Conservation (phyloP, 257 asterid genomes). For the Capsicum rhomboideum region DNA sequence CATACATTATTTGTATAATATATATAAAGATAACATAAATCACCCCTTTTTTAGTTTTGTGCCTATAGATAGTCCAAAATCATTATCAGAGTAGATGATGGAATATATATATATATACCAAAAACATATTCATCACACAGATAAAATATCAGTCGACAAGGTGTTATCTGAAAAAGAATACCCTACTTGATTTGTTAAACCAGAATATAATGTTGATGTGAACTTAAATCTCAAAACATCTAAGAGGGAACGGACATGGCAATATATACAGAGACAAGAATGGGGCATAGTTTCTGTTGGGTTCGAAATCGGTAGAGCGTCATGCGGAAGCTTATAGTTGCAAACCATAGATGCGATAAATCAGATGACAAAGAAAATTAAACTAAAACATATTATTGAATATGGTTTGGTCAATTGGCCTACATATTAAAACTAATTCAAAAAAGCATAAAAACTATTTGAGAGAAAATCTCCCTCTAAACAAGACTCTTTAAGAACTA, state of each 20-base stretch:
- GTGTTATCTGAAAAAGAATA: not conserved
- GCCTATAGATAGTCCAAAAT: conserved; percentile 1
- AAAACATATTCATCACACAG: not conserved
- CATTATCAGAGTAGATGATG: not conserved
- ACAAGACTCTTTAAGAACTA: no score
- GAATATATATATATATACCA: not conserved
- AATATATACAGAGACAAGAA: not conserved
- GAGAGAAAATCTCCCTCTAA: no score
- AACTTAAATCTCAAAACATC: conserved; percentile 1
- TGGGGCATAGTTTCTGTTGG: not conserved
- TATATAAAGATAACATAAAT: not conserved
- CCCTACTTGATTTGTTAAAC: not conserved
- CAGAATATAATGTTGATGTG: not conserved
- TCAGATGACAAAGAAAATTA: no score
- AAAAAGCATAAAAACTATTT: no score
- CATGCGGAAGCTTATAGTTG: no score
- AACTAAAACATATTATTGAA: no score
- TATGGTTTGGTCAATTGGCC: no score
- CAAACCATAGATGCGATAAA: no score
- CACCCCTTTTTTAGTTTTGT: not conserved
- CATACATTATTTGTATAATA: not conserved
- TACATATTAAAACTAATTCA: no score
- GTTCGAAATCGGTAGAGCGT: no score
- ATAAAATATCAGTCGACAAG: not conserved
- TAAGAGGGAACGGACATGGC: not conserved